Percentiles rank a stretch among this genome's conserved stretches.
Evolutionary conservation across 306 rosid species (phyloP).

Genomic region (Rubus idaeus): DNA sequence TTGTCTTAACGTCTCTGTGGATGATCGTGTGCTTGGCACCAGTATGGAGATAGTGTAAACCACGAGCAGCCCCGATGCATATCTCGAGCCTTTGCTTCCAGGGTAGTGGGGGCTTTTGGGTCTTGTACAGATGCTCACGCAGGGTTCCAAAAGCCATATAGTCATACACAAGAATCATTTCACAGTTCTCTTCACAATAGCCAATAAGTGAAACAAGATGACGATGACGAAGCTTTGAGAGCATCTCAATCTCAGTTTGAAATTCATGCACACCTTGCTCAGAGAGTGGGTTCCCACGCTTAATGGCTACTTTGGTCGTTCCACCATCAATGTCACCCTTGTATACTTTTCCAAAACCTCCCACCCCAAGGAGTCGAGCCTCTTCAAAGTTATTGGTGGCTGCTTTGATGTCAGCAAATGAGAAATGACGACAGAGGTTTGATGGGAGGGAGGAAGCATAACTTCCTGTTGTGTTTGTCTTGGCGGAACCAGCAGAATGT

Average conservation of each 20-base stretch:
- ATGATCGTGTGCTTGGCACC: slow-evolving; percentile 97
- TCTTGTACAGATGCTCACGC: slow-evolving; percentile 95
- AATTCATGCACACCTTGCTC: slow-evolving; percentile 99
- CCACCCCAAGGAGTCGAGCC: slow-evolving; percentile 90
- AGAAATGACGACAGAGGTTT: slow-evolving; percentile 96
- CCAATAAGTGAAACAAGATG: slow-evolving; percentile 97
- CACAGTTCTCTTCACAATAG: slow-evolving; percentile 91
- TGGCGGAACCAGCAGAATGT: slow-evolving; percentile 87
- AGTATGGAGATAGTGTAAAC: slow-evolving; percentile 94
- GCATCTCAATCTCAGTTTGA: slow-evolving; percentile 99
- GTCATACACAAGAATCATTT: slow-evolving; percentile 98
- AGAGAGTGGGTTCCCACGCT: slow-evolving; percentile 94
- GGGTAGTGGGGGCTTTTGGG: slow-evolving; percentile 93
- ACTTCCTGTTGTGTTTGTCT: slow-evolving; percentile 92
- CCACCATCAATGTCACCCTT: slow-evolving; percentile 86
- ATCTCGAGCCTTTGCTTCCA: slow-evolving; percentile 99
- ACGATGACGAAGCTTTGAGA: slow-evolving; percentile 97
- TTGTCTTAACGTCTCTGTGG: slow-evolving; percentile 96
- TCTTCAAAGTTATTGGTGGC: slow-evolving; percentile 94
- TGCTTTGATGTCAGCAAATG: slow-evolving; percentile 87
- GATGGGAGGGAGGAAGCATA: slow-evolving; percentile 86
- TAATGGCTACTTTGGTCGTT: slow-evolving; percentile 82
- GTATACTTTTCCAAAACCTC: slow-evolving; percentile 98
- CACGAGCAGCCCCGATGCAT: slow-evolving; percentile 97
- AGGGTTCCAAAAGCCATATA: slow-evolving; percentile 94